Conservation (phyloP, 1,139 yeast genomes). For the Hanseniaspora gamundiae region DNA sequence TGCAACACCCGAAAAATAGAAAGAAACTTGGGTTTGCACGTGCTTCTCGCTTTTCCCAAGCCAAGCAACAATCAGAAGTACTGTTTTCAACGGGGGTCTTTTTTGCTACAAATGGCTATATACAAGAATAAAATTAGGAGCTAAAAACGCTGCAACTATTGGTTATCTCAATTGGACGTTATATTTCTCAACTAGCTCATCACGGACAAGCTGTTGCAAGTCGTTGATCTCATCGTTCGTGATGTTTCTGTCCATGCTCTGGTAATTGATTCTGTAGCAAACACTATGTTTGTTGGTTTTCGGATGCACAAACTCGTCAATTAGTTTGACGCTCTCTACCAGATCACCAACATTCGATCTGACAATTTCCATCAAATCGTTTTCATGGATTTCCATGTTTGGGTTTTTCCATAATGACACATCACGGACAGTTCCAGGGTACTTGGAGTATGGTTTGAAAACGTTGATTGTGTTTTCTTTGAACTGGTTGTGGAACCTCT, state of each 20-base stretch:
- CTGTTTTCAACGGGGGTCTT: too few relatives aligned
- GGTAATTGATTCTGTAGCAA: constrained; percentile 84
- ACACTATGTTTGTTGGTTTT: constrained; percentile 66
- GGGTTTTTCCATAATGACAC: constrained; percentile 67
- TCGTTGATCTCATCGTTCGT: constrained; percentile 71
- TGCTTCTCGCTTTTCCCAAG: too few relatives aligned
- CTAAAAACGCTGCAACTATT: too few relatives aligned
- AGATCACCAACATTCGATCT: constrained; percentile 76
- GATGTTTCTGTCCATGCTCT: constrained; percentile 87
- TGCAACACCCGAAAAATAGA: too few relatives aligned
- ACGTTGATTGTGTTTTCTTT: constrained; percentile 48
- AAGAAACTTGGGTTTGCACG: too few relatives aligned
- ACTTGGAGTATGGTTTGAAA: constrained; percentile 83
- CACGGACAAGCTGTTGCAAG: constrained; percentile 53
- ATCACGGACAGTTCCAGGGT: constrained; percentile 79
- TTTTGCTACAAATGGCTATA: too few relatives aligned
- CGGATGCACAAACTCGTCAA: constrained; percentile 80
- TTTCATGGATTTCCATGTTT: constrained; percentile 46
- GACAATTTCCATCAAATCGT: constrained; percentile 90
- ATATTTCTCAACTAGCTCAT: constrained; percentile 38
- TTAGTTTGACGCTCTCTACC: constrained; percentile 70
- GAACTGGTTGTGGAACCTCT: constrained; percentile 67
- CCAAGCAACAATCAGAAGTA: too few relatives aligned
- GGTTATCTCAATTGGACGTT: constrained; percentile 49
- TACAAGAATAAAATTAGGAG: too few relatives aligned